Conservation (phyloP, 2,329 filamentous ascomycete species). For the Sclerotinia trifoliorum region DNA sequence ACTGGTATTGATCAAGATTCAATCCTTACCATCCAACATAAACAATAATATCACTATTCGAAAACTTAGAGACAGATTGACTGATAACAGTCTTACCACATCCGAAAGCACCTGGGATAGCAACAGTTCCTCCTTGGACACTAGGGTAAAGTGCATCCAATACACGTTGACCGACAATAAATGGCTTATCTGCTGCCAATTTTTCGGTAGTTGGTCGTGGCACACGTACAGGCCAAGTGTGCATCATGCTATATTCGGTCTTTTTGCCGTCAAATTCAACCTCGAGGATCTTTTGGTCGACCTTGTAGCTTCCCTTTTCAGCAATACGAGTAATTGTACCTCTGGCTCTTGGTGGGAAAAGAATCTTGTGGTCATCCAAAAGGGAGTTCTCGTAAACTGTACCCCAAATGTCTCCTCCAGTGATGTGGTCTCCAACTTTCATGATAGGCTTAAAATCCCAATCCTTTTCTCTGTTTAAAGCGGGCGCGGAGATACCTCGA, state of each 20-base stretch:
- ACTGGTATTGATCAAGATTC: neutral
- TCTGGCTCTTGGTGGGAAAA: constrained; percentile 83
- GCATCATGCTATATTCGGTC: constrained; percentile 96
- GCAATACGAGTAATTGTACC: constrained; percentile 92
- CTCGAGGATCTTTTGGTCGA: constrained; percentile 90
- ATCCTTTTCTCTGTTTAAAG: constrained; percentile 86
- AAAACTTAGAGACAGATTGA: constrained; percentile 98
- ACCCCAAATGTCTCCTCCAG: constrained; percentile 94
- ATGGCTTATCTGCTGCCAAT: constrained; percentile 82
- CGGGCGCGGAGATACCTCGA: constrained; percentile 83
- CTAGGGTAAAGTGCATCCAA: constrained; percentile 93
- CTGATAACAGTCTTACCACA: constrained; percentile 99
- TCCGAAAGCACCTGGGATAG: constrained; percentile 96
- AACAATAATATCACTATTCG: constrained; percentile 97
- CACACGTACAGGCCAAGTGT: constrained; percentile 96
- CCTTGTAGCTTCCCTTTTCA: constrained; percentile 86
- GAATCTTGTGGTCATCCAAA: constrained; percentile 87
- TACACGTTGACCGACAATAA: constrained; percentile 95
- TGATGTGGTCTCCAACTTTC: constrained; percentile 96
- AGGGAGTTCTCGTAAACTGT: constrained; percentile 95
- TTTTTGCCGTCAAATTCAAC: constrained; percentile 97
- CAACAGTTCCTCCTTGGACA: constrained; percentile 96
- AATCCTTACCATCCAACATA: constrained; percentile 69
- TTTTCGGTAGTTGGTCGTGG: constrained; percentile 91
- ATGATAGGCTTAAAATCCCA: constrained; percentile 92